These are phyloP conservation scores for Macrolepiota albuminosa DNA, from an alignment of 768 basidiomycete species.

Conservation along the genomic window DNA sequence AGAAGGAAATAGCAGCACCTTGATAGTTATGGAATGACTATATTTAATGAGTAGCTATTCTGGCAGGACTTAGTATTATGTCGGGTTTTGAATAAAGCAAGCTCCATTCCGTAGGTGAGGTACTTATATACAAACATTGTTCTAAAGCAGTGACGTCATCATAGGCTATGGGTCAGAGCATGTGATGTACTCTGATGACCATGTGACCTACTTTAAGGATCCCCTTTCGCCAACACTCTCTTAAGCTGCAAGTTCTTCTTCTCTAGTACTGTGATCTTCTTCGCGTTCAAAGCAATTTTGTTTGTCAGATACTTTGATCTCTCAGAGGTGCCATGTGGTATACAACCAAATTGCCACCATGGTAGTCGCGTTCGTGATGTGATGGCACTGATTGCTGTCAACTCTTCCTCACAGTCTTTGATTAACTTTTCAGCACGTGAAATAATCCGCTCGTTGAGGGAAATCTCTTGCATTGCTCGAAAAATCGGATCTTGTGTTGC, in stretches of 20 bases:
- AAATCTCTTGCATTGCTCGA: slow-evolving; percentile 76
- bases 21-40: too few species aligned
- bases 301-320: slow-evolving; percentile 65
- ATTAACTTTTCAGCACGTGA: slow-evolving; percentile 58
- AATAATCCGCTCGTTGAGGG: slow-evolving; percentile 68
- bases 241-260: slow-evolving; percentile 66
- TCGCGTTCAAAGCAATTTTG: slow-evolving; percentile 69
- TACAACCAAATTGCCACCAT: slow-evolving; percentile 31
- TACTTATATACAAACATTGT: too few species aligned
- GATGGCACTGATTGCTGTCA: slow-evolving; percentile 63
- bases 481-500: slow-evolving; percentile 61
- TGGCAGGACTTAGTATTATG: too few species aligned
- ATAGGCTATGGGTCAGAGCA: background rate
- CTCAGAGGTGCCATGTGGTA: slow-evolving; percentile 47
- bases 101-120: too few species aligned
- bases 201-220: background rate
- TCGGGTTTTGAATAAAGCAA: too few species aligned
- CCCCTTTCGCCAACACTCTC: slow-evolving; percentile 43
- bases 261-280: slow-evolving; percentile 67
- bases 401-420: slow-evolving; percentile 70
- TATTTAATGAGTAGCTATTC: too few species aligned
- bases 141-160: too few species aligned
- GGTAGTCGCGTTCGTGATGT: slow-evolving; percentile 40
- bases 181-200: background rate
- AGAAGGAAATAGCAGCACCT: too few species aligned